Conservation (phyloP, 2,329 filamentous ascomycete genomes). For the Stachybotrys chlorohalonatus region DNA sequence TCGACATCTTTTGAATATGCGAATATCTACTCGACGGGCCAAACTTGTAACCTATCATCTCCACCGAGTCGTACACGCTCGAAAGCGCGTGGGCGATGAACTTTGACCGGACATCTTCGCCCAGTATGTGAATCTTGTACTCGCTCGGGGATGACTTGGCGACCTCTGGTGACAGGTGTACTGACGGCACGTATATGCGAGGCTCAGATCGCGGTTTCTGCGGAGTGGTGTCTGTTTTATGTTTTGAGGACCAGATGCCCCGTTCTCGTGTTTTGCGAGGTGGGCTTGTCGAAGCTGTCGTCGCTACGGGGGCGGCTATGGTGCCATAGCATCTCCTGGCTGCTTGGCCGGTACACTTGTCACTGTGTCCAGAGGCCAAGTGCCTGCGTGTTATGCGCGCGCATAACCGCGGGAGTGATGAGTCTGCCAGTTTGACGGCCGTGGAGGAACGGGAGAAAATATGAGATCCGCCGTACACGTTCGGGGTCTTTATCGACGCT, state of each 20-base stretch:
- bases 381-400: conserved; percentile 29
- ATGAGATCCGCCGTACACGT: neutral
- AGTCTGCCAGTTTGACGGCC: conserved; percentile 22
- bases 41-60: conserved; percentile 19
- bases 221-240: neutral
- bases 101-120: conserved; percentile 28
- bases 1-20: conserved; percentile 15
- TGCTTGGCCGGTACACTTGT: conserved; percentile 20
- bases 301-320: conserved; percentile 12
- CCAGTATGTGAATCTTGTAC: conserved; percentile 32
- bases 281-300: neutral
- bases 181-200: conserved; percentile 24
- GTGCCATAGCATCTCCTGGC: conserved; percentile 24
- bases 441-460: conserved; percentile 6
- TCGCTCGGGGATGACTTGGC: conserved; percentile 19
- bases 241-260: no score
- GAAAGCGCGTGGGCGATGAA: conserved; percentile 32
- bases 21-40: conserved; percentile 17
- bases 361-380: neutral
- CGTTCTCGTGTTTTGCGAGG: no score
- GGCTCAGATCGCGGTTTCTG: neutral
- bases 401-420: conserved; percentile 32
- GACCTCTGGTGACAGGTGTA: conserved; percentile 22
- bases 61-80: conserved; percentile 30
- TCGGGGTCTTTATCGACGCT: no score